phyloP scores from a whole-genome alignment of 2,329 filamentous ascomycete species.

The Arthroderma sp. region DNA sequence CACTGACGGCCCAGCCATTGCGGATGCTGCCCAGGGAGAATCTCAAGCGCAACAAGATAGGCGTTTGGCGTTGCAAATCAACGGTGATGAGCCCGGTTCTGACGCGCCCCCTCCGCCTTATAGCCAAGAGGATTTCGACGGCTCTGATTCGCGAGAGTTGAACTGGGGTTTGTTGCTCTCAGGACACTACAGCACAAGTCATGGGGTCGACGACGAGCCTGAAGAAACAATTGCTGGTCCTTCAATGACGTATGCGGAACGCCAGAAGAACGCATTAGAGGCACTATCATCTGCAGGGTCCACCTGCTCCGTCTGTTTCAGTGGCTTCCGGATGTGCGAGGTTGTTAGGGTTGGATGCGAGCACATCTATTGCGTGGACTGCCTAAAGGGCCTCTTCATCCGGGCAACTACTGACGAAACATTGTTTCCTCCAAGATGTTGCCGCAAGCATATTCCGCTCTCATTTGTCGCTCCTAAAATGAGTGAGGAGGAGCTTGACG shows the following conservation, averaged over 20 bases:
- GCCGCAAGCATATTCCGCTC: constrained; percentile 13
- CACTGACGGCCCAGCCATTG: neutral
- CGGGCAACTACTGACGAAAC: constrained; percentile 12
- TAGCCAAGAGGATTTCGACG: neutral
- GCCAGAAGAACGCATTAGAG: neutral
- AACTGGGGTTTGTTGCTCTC: no score
- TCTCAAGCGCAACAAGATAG: neutral
- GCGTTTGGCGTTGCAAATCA: constrained; percentile 1
- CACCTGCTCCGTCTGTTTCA: neutral
- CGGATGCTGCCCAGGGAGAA: neutral
- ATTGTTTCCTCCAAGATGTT: constrained; percentile 19
- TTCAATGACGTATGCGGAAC: neutral
- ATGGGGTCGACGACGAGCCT: neutral
- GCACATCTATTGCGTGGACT: constrained; percentile 15
- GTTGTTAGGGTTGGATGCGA: constrained; percentile 8
- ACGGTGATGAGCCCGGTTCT: neutral
- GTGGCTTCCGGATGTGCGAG: neutral
- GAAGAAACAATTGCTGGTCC: constrained; percentile 1
- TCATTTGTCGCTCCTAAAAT: constrained; percentile 6
- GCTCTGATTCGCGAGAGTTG: no score
- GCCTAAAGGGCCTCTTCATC: constrained; percentile 12
- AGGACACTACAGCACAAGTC: neutral
- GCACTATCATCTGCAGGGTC: neutral
- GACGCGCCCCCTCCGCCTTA: neutral
- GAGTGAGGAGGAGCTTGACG: neutral